Percentiles rank a stretch among this genome's conserved stretches.
phyloP scores from a whole-genome alignment of 176 grass and related monocot species.

The Elymus sibiricus region DNA sequence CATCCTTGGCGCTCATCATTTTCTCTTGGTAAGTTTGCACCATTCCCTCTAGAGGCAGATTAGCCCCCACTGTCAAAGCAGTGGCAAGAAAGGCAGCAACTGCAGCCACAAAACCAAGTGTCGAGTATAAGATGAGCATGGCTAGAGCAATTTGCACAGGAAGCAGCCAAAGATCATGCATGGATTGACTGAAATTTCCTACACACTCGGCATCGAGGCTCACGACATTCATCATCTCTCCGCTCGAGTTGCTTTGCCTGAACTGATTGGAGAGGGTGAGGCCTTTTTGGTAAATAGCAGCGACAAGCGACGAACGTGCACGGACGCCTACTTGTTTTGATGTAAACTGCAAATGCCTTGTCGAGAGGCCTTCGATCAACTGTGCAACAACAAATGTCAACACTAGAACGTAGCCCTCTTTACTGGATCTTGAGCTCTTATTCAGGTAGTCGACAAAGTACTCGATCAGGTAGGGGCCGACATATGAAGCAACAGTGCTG shows the following conservation, averaged over 20 bases:
- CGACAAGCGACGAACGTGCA: slow-evolving; percentile 46
- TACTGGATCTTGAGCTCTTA: slow-evolving; percentile 9
- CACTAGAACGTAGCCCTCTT: slow-evolving; percentile 53
- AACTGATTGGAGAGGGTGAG: slow-evolving; percentile 53
- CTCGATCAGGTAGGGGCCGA: slow-evolving; percentile 70
- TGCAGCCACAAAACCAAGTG: slow-evolving; percentile 36
- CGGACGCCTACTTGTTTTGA: slow-evolving; percentile 52
- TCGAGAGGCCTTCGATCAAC: slow-evolving; percentile 46
- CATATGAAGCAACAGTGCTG: slow-evolving; percentile 55
- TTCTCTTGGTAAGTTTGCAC: slow-evolving; percentile 54
- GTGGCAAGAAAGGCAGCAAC: slow-evolving; percentile 52
- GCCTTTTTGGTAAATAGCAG: slow-evolving; percentile 61
- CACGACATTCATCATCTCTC: slow-evolving; percentile 73
- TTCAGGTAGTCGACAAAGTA: slow-evolving; percentile 68
- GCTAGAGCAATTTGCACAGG: slow-evolving; percentile 56
- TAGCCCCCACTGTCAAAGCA: slow-evolving; percentile 50
- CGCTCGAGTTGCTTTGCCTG: slow-evolving; percentile 55
- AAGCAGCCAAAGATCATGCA: slow-evolving; percentile 77
- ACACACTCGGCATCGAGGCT: slow-evolving; percentile 56
- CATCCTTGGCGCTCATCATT: slow-evolving; percentile 69
- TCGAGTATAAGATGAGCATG: slow-evolving; percentile 60
- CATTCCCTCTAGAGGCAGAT: slow-evolving; percentile 46
- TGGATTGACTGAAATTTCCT: slow-evolving; percentile 50
- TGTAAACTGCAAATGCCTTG: slow-evolving; percentile 62
- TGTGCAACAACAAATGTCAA: slow-evolving; percentile 49